phyloP scores from a whole-genome alignment of 257 asterid genomes.

The Primulina tabacum region DNA sequence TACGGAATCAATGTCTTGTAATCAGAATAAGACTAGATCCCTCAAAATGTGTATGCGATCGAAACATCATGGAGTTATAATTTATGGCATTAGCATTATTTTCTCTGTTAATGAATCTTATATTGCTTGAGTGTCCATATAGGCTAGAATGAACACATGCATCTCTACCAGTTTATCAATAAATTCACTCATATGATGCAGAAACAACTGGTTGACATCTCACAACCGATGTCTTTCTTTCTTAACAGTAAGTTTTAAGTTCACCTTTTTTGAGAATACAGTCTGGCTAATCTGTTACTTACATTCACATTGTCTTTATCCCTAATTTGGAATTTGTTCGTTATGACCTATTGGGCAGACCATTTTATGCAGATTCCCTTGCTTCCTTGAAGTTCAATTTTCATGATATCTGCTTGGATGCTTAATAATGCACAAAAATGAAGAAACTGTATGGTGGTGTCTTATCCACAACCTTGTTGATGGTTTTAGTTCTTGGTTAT shows the following conservation, averaged over 20 bases:
- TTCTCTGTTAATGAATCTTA: too few species aligned
- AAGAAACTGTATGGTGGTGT: conserved; percentile 85
- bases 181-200: neutral
- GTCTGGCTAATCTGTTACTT: neutral
- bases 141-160: neutral
- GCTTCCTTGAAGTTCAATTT: neutral
- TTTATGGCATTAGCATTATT: too few species aligned
- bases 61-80: neutral
- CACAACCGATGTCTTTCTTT: neutral
- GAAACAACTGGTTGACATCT: neutral
- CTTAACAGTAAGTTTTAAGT: neutral
- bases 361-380: neutral
- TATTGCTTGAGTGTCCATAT: neutral
- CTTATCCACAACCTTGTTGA: conserved; percentile 57
- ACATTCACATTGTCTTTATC: neutral
- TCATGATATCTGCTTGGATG: conserved; percentile 20
- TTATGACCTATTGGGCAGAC: too few species aligned
- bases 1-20: neutral
- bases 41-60: neutral
- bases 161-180: neutral
- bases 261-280: neutral
- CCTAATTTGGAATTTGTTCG: neutral
- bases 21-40: neutral
- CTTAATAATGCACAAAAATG: conserved; percentile 57
- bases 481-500: conserved; percentile 65